Percentiles rank a stretch among this genome's conserved stretches.
These are phyloP conservation scores for Eucalyptus shirleyi DNA, from an alignment of 345 rosid species.

Conservation along the genomic window DNA sequence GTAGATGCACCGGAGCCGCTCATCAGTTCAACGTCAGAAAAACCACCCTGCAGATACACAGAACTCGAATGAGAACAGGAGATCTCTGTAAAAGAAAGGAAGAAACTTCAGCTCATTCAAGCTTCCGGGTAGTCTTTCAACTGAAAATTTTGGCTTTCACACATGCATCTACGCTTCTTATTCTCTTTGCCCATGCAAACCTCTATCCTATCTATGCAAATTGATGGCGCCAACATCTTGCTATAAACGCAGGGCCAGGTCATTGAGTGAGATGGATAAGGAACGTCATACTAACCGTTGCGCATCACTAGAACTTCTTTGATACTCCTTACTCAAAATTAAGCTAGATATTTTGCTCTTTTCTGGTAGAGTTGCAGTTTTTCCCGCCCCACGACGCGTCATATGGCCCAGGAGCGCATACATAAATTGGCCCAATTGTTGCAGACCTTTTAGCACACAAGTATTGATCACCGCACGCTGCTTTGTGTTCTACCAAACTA, in stretches of 20 bases:
- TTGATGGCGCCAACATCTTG: not conserved
- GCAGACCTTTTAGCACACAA: not conserved
- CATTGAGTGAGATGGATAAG: not conserved
- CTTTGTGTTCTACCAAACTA: not conserved
- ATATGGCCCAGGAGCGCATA: not conserved
- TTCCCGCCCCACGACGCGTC: not conserved
- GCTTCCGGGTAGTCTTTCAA: not conserved
- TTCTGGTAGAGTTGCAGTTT: not conserved
- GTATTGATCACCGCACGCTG: not conserved
- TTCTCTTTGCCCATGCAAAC: not conserved
- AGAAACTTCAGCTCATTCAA: not conserved
- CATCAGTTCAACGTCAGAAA: slow-evolving; percentile 19
- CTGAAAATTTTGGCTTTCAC: not conserved
- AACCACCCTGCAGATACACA: slow-evolving; percentile 11
- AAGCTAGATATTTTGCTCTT: not conserved
- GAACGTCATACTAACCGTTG: not conserved
- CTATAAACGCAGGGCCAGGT: not conserved
- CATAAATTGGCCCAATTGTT: not conserved
- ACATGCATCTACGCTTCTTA: not conserved
- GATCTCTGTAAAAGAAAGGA: not conserved
- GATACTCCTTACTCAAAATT: not conserved
- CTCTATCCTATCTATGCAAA: not conserved
- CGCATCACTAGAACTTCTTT: not conserved
- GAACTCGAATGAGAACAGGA: not conserved
- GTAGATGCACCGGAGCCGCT: slow-evolving; percentile 25